Conservation (phyloP, 2,329 filamentous ascomycete species). For the Pezicula neosporulosa region DNA sequence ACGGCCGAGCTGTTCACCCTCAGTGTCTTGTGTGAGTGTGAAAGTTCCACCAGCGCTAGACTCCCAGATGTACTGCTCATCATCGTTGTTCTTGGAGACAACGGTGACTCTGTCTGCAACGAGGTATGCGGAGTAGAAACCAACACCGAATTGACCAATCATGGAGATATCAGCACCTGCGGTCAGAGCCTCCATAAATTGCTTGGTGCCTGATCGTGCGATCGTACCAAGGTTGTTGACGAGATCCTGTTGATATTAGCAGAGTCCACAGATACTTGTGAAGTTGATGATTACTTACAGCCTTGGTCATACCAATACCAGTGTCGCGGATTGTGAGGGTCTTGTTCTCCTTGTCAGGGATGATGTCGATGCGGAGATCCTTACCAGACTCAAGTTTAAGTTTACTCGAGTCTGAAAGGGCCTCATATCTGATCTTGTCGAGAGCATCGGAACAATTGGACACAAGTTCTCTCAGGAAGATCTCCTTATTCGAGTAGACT, state of each 20-base stretch:
- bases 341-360: conserved; percentile 96
- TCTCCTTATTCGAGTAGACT: conserved; percentile 99
- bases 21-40: conserved; percentile 85
- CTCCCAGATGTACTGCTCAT: conserved; percentile 99
- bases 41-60: conserved; percentile 96
- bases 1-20: conserved; percentile 86
- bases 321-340: conserved; percentile 96
- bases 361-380: conserved; percentile 98
- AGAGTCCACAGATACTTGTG: conserved; percentile 1
- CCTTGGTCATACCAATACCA: conserved; percentile 99
- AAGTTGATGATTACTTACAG: conserved; percentile 59
- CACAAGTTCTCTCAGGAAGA: conserved; percentile 97
- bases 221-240: conserved; percentile 99
- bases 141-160: conserved; percentile 99
- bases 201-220: conserved; percentile 98
- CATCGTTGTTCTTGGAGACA: conserved; percentile 98
- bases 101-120: conserved; percentile 96
- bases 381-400: conserved; percentile 97
- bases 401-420: conserved; percentile 94
- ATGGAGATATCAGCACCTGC: conserved; percentile 99
- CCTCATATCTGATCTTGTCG: conserved; percentile 99
- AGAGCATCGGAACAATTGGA: conserved; percentile 98
- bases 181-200: conserved; percentile 99
- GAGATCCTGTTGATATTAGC: conserved; percentile 67
- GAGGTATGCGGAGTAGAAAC: conserved; percentile 99